Evolutionary conservation across 2,329 filamentous ascomycete genomes (phyloP).

Genomic region (Proliferodiscus dingleyae): DNA sequence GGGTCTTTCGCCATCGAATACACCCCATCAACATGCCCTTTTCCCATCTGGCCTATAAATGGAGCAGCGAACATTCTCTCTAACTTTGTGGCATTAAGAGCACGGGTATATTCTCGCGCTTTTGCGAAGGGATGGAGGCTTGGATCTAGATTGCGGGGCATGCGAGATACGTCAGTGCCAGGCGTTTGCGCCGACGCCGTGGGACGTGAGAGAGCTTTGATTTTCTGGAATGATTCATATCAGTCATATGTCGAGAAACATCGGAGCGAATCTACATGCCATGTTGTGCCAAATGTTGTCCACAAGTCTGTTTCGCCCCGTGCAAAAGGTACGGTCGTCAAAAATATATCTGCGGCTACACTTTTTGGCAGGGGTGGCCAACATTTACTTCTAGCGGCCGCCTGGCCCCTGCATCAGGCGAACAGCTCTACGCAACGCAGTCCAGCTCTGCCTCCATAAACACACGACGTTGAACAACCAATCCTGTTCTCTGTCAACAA

Average conservation of each 20-base stretch:
- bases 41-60: slow-evolving; percentile 81
- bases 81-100: slow-evolving; percentile 81
- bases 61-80: slow-evolving; percentile 87
- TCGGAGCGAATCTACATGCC: slow-evolving; percentile 18
- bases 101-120: slow-evolving; percentile 77
- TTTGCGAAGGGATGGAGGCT: slow-evolving; percentile 86
- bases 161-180: slow-evolving; percentile 59
- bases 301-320: slow-evolving; percentile 11
- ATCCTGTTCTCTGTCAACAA: slow-evolving; percentile 8
- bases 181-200: slow-evolving; percentile 60
- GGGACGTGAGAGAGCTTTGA: slow-evolving; percentile 63
- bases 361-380: slow-evolving; percentile 20
- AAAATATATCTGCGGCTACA: slow-evolving; percentile 17
- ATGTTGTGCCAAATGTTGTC: slow-evolving; percentile 23
- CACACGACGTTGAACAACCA: slow-evolving; percentile 5
- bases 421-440: slow-evolving; percentile 10
- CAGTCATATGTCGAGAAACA: background rate
- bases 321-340: slow-evolving; percentile 9
- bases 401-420: slow-evolving; percentile 4
- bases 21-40: slow-evolving; percentile 87
- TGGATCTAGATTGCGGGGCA: slow-evolving; percentile 72
- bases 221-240: slow-evolving; percentile 39
- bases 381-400: slow-evolving; percentile 12
- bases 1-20: slow-evolving; percentile 80
- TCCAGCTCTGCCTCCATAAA: slow-evolving; percentile 12